Evolutionary conservation across 768 basidiomycete species (phyloP).

Genomic region (Trametes cubensis): DNA sequence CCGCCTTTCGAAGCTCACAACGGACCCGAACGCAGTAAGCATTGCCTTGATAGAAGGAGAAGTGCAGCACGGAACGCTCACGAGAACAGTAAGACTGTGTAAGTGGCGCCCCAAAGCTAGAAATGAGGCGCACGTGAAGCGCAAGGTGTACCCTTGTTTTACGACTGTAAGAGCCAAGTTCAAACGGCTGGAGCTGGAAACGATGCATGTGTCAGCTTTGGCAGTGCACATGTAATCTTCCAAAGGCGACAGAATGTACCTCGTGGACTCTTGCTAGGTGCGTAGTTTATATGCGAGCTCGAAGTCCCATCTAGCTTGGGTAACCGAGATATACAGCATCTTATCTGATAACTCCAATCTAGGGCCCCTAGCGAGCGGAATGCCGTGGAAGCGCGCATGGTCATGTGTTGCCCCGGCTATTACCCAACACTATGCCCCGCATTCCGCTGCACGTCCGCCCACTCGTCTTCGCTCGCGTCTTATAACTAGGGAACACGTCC

Average conservation of each 20-base stretch:
- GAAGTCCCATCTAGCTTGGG: slow-evolving; percentile 1
- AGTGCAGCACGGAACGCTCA: background rate
- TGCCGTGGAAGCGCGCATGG: slow-evolving; percentile 8
- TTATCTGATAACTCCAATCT: slow-evolving; percentile 13
- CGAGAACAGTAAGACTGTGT: background rate
- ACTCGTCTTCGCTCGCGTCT: background rate
- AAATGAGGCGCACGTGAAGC: background rate
- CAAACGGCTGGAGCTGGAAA: background rate
- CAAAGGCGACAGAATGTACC: background rate
- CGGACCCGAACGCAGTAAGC: background rate
- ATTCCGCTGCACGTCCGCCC: slow-evolving; percentile 15
- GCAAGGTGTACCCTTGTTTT: too few relatives aligned
- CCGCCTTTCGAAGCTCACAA: background rate
- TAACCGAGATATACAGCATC: background rate
- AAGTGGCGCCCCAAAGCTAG: background rate
- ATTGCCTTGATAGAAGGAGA: background rate
- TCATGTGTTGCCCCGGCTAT: slow-evolving; percentile 18
- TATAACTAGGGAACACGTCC: background rate
- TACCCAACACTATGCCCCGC: slow-evolving; percentile 17
- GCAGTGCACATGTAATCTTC: background rate
- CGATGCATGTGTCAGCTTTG: background rate
- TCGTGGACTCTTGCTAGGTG: background rate
- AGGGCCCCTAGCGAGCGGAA: background rate
- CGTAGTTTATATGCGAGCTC: background rate
- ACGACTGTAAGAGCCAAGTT: too few relatives aligned